Base-by-base conservation (phyloP, 768 basidiomycete species). In the Kwoniella dejecticola region DNA sequence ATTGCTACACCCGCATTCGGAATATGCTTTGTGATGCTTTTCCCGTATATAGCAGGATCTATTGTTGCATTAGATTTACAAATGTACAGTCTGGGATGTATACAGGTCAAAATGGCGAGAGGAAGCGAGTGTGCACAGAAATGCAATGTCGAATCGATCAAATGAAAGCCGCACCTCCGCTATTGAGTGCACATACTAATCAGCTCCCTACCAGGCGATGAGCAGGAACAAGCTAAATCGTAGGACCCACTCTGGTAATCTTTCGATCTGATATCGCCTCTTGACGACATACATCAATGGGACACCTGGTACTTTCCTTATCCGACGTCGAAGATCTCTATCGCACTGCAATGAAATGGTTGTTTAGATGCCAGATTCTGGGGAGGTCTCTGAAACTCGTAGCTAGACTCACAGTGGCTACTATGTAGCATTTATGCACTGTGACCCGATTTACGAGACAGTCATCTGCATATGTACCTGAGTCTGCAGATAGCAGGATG, bases 381-480 rank as follows among this genome's bases (percentile, higher is more conserved):
- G 19, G 19, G 7, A 30, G 17, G 15, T 17, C 17, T 50, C 24
- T 23, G 42, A 17, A 45, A 40, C 17, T 1, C 12, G 27, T 45
- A 29, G n/a, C 3, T 29, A 33, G 8, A 76, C 78, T 54, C 36
- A 79, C 78, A 13, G 96, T 97, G 4, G 96, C 96, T 42, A 99
- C 94, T 66, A 99, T 88, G 79, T 90, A 98, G 79, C 94, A 97
- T 76, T 91, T 90, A 81, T 94, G 91, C 7, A 93, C 86, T 2
- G 90, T 91, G 10, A 97, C 92, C 30, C 96, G 88, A 76, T 98
- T 91, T 17, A 99, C 90, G 21, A 99, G 85, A 77, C 96, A 99
- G 82, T 99, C 96, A 77, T 99, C 96, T 19, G 96, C 96, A 74
- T 99, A 99, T n/a, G 93, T 96, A 21, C 96, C 96, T 3, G 86